Conservation (phyloP, 768 basidiomycete species). For the Podaxis mareebaensis region DNA sequence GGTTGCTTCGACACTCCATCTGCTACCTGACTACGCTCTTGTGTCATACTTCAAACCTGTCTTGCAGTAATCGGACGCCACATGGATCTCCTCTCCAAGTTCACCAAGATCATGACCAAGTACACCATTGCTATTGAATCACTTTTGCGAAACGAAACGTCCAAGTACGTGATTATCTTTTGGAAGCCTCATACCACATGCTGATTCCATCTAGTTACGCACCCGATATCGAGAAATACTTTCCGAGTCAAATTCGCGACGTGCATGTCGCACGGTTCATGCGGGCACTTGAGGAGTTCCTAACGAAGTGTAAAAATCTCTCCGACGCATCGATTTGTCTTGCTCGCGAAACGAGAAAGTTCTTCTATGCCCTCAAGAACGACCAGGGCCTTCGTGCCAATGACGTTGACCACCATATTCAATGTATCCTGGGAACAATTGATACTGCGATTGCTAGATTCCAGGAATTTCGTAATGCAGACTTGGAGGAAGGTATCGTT, state of each 20-base stretch:
- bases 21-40: neutral
- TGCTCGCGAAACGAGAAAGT: neutral
- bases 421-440: neutral
- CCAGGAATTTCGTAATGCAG: neutral
- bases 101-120: neutral
- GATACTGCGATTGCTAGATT: neutral
- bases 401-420: neutral
- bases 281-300: neutral
- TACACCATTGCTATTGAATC: neutral
- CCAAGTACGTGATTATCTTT: neutral
- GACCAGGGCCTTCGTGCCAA: neutral
- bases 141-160: neutral
- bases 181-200: neutral
- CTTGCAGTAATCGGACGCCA: too few relatives aligned
- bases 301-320: neutral
- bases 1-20: neutral
- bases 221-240: neutral
- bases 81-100: neutral
- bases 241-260: neutral
- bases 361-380: neutral
- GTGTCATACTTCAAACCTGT: neutral
- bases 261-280: neutral
- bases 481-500: neutral
- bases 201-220: neutral
- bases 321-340: neutral